Evolutionary conservation across 345 rosid species (phyloP), one percentile per base, ranked within the genome.

Genomic region (Populus alba): DNA sequence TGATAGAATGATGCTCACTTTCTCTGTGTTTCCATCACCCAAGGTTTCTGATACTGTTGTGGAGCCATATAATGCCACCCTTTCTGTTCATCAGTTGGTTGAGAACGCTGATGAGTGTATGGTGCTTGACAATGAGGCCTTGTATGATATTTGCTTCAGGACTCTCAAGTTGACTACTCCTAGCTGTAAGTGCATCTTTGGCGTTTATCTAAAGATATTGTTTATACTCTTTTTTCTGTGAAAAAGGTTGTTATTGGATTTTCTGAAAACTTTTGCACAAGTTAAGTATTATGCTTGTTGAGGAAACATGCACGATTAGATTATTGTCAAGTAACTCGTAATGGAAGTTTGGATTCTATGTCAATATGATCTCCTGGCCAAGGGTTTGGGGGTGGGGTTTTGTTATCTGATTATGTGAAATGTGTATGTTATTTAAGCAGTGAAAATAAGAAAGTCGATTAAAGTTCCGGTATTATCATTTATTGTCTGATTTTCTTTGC

Each of bases 61-160:
- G 2, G 82, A 80, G 77, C 82, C 82, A 10, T 80, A 80, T 29
- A 80, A 80, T 63, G 82, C 82, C 1, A 80, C 82, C 37, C 78
- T 80, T 17, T 80, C 82, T 6, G 82, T 80, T 33, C 82, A 80
- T 70, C 78, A 80, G 70, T 63, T 80, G 37, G 82, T 80, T 75
- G 82, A 80, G 70, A 80, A 80, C 15, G 82, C 82, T 31, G 82
- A 80, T 35, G 82, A 80, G 69, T 80, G 82, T 39, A 80, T 80
- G 82, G 82, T 80, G 49, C 73, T 80, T 18, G 82, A 80, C 39
- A 80, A 80, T 20, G 82, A 80, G 70, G 82, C 82, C 61, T 63
- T 80, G 66, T 80, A 80, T 57, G 82, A 80, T 47, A 80, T 80
- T n/a, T 80, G 82, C 35, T 80, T 80, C 66, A 80, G 82, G 71